phyloP scores from a whole-genome alignment of 805 yeast species.

The Pichia cephalocereana region DNA sequence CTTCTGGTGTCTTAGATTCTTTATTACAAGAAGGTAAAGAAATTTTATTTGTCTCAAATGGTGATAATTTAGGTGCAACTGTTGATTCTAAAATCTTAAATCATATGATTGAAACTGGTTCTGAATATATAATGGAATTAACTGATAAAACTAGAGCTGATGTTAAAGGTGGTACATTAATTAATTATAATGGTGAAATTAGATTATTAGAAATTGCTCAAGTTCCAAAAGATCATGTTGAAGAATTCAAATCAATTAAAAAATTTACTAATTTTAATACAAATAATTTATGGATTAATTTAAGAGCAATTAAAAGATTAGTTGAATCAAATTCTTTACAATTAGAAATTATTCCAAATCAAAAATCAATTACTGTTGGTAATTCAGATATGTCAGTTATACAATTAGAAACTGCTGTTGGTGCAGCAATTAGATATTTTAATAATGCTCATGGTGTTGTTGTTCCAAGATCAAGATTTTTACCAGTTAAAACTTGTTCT shows the following conservation, averaged over 20 bases:
- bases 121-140: slow-evolving; percentile 97
- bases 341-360: slow-evolving; percentile 94
- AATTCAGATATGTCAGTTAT: slow-evolving; percentile 72
- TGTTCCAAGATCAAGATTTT: slow-evolving; percentile 95
- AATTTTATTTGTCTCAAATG: slow-evolving; percentile 89
- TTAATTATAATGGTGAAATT: slow-evolving; percentile 90
- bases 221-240: slow-evolving; percentile 97
- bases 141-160: slow-evolving; percentile 99
- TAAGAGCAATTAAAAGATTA: slow-evolving; percentile 87
- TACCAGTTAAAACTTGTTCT: slow-evolving; percentile 97
- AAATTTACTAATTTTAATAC: slow-evolving; percentile 98
- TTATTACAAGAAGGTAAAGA: slow-evolving; percentile 91
- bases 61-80: slow-evolving; percentile 98
- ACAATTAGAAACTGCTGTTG: slow-evolving; percentile 97
- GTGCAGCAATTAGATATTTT: slow-evolving; percentile 97
- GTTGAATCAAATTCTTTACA: slow-evolving; percentile 75
- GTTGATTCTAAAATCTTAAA: slow-evolving; percentile 84
- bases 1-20: slow-evolving; percentile 87
- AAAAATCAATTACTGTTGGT: slow-evolving; percentile 73
- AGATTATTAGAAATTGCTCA: slow-evolving; percentile 94
- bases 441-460: slow-evolving; percentile 94
- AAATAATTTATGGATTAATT: slow-evolving; percentile 94
- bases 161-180: slow-evolving; percentile 98
- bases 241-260: slow-evolving; percentile 95
- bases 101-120: slow-evolving; percentile 85